Evolutionary conservation across 495 filamentous ascomycete species (phyloP).

Genomic region (Choiromyces venosus): DNA sequence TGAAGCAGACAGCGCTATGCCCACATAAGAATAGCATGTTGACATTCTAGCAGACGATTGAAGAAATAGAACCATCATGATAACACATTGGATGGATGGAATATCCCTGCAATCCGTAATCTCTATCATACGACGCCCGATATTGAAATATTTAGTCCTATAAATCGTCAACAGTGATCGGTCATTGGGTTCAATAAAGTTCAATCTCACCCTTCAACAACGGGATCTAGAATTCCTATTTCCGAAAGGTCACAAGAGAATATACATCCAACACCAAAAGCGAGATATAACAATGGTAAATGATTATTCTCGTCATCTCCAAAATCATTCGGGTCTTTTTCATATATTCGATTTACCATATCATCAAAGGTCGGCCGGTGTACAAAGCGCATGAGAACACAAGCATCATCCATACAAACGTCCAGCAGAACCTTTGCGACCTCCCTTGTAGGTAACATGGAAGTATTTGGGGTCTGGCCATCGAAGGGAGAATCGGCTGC

Average conservation of each 20-base stretch:
- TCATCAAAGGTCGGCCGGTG: slow-evolving; percentile 80
- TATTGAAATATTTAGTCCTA: slow-evolving; percentile 80
- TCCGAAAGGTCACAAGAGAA: slow-evolving; percentile 58
- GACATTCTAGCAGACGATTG: slow-evolving; percentile 86
- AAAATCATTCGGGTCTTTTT: slow-evolving; percentile 61
- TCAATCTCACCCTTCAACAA: slow-evolving; percentile 48
- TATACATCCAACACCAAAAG: slow-evolving; percentile 79
- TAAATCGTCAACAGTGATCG: slow-evolving; percentile 14
- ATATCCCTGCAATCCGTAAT: slow-evolving; percentile 89
- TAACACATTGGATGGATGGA: slow-evolving; percentile 72
- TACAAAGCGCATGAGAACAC: slow-evolving; percentile 76
- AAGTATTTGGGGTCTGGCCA: slow-evolving; percentile 50
- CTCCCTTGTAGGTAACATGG: slow-evolving; percentile 65
- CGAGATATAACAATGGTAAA: slow-evolving; percentile 74
- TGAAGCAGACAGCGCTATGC: slow-evolving; percentile 79
- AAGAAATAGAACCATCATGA: slow-evolving; percentile 90
- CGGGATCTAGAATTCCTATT: slow-evolving; percentile 46
- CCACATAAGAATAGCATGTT: slow-evolving; percentile 89
- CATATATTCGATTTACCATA: slow-evolving; percentile 73
- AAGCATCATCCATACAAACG: slow-evolving; percentile 75
- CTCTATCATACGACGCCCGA: slow-evolving; percentile 73
- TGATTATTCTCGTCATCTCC: slow-evolving; percentile 72
- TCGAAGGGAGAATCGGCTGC: slow-evolving; percentile 48
- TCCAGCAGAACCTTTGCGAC: slow-evolving; percentile 65
- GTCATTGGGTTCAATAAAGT: background rate